Percentiles rank a stretch among this genome's conserved stretches.
Evolutionary conservation across 73 alveolate species (phyloP).

Genomic region (Paramecium biaurelia): DNA sequence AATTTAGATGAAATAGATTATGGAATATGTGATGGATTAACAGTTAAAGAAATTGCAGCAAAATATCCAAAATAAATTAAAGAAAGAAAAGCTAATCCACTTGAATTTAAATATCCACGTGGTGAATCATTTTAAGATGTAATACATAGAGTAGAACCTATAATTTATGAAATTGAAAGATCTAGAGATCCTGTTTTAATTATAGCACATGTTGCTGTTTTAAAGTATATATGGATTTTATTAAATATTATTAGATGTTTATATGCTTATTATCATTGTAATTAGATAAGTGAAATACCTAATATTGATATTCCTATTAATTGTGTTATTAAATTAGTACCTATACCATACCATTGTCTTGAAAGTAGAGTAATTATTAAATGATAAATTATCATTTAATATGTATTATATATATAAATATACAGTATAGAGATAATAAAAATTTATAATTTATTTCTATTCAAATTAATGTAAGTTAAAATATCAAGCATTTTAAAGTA

Average conservation of each 20-base stretch:
- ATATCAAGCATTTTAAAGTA: conserved; percentile 2
- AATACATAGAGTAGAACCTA: conserved; percentile 64
- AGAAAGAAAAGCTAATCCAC: conserved; percentile 22
- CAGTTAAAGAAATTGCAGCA: conserved; percentile 54
- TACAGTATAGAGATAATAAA: not conserved
- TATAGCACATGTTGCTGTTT: conserved; percentile 63
- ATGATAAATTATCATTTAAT: not conserved
- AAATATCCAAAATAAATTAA: not conserved
- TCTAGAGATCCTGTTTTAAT: conserved; percentile 50
- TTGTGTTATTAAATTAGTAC: conserved; percentile 3
- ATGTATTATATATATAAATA: not conserved
- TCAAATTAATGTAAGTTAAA: not conserved
- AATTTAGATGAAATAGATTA: conserved; percentile 65
- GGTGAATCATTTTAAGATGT: conserved; percentile 71
- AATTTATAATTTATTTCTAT: not conserved
- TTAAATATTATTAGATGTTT: conserved; percentile 14
- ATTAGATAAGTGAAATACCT: conserved; percentile 17
- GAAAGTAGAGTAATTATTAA: not conserved
- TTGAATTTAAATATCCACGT: conserved; percentile 64
- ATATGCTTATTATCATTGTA: conserved; percentile 61
- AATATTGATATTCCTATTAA: not conserved
- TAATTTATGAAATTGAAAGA: conserved; percentile 64
- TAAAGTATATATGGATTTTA: not conserved
- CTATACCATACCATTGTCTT: not conserved
- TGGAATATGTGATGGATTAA: conserved; percentile 67